phyloP scores from a whole-genome alignment of 1,139 yeast genomes.

The Chernovozyma sophiae-reginae region DNA sequence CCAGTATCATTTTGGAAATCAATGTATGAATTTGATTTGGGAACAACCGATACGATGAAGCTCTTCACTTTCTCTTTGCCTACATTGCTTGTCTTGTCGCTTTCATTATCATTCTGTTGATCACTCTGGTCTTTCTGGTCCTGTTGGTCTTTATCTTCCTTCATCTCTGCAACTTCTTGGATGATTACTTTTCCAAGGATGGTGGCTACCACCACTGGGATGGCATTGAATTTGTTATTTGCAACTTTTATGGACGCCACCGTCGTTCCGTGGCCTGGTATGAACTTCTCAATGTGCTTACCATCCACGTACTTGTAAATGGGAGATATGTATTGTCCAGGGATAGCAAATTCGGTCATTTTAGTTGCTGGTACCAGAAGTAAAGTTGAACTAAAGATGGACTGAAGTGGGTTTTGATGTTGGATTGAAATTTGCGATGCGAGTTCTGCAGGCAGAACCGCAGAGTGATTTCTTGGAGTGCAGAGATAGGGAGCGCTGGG shows the following conservation, averaged over 20 bases:
- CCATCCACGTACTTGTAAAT: slow-evolving; percentile 25
- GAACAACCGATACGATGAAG: slow-evolving; percentile 29
- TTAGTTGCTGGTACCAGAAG: background rate
- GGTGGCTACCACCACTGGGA: slow-evolving; percentile 62
- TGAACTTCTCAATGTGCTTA: slow-evolving; percentile 18
- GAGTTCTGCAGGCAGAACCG: no score
- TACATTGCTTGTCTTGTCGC: slow-evolving; percentile 14
- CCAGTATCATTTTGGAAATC: slow-evolving; percentile 17
- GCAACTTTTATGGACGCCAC: slow-evolving; percentile 26
- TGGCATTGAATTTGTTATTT: slow-evolving; percentile 16
- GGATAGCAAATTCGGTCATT: slow-evolving; percentile 46
- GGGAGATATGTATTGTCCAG: slow-evolving; percentile 64
- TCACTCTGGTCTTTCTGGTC: background rate
- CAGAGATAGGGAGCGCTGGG: no score
- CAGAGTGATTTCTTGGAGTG: no score
- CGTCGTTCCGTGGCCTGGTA: slow-evolving; percentile 39
- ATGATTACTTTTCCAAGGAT: slow-evolving; percentile 56
- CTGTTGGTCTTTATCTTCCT: slow-evolving; percentile 1
- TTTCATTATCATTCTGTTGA: slow-evolving; percentile 7
- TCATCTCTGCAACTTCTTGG: slow-evolving; percentile 17
- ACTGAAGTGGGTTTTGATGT: background rate
- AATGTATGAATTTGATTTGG: slow-evolving; percentile 29
- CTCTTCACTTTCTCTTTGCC: slow-evolving; percentile 9
- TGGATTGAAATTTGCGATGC: no score
- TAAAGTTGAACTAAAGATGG: background rate